A percentile compares a stretch with the other conserved stretches of the same genome.
Conservation (phyloP, 2,329 filamentous ascomycete genomes). For the Aureobasidium sp. region DNA sequence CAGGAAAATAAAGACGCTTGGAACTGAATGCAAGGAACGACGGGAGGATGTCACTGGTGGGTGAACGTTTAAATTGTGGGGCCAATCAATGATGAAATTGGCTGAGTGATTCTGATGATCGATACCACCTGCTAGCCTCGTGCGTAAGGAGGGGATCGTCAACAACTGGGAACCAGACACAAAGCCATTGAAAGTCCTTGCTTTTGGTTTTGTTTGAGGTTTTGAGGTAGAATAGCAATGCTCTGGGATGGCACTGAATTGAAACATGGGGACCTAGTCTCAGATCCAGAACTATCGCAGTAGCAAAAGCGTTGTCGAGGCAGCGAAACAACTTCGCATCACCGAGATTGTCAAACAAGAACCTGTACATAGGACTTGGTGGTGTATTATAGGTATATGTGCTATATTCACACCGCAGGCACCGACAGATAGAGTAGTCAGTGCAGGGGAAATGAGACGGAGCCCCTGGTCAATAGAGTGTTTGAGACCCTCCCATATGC, state of each 20-base stretch:
- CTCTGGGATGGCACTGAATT: not conserved
- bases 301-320: not conserved
- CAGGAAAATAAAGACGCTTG: slow-evolving; percentile 16
- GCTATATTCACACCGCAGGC: slow-evolving; percentile 18
- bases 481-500: slow-evolving; percentile 4
- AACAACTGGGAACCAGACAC: not conserved
- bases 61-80: slow-evolving; percentile 12
- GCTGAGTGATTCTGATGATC: not conserved
- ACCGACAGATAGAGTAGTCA: slow-evolving; percentile 9
- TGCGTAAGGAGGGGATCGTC: not conserved
- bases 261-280: not conserved
- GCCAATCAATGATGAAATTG: slow-evolving; percentile 10
- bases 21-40: slow-evolving; percentile 12
- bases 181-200: not conserved
- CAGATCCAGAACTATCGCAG: not conserved
- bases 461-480: slow-evolving; percentile 1
- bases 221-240: not conserved
- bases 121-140: not conserved
- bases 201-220: too few relatives aligned
- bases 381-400: slow-evolving; percentile 20
- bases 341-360: not conserved
- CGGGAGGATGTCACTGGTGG: not conserved
- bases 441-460: slow-evolving; percentile 2
- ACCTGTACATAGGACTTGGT: not conserved
- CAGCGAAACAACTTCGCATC: not conserved